A percentile compares a stretch with the other conserved stretches of the same genome.
These are phyloP conservation scores for Arabis hirsuta DNA, from an alignment of 345 rosid species.

Conservation along the genomic window DNA sequence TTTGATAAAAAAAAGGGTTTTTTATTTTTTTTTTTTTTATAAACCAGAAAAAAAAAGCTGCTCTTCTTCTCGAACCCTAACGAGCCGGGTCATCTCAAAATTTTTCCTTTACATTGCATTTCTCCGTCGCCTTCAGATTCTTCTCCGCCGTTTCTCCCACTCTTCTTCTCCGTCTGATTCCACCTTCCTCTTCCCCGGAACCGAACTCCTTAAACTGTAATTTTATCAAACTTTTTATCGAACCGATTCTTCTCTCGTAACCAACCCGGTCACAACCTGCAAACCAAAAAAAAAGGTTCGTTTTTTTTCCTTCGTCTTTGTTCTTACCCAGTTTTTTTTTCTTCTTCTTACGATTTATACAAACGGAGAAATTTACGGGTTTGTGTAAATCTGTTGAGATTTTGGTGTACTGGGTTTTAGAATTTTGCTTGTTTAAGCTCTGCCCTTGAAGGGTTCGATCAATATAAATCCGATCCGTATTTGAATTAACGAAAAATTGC, in stretches of 20 bases:
- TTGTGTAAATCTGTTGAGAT: conserved; percentile 4
- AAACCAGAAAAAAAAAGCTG: conserved; percentile 46
- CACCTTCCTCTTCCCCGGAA: conserved; percentile 30
- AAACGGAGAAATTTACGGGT: conserved; percentile 28
- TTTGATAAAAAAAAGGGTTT: not conserved
- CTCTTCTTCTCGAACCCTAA: conserved; percentile 44
- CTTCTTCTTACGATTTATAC: conserved; percentile 12
- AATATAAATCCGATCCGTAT: conserved; percentile 8
- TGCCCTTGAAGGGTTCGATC: not conserved
- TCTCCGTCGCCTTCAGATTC: conserved; percentile 24
- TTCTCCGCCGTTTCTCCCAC: not conserved
- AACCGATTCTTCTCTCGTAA: conserved; percentile 40
- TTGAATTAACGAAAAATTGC: not conserved
- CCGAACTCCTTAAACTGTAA: conserved; percentile 43
- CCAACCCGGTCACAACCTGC: conserved; percentile 45
- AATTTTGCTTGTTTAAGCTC: not conserved
- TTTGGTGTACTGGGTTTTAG: conserved; percentile 22
- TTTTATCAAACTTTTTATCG: conserved; percentile 25
- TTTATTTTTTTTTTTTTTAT: conserved; percentile 20
- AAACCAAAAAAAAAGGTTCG: conserved; percentile 41
- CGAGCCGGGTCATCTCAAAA: conserved; percentile 42
- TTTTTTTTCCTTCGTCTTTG: not conserved
- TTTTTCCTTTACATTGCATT: conserved; percentile 30
- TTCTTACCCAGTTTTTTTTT: not conserved
- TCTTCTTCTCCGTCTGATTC: conserved; percentile 32